Base-by-base conservation (phyloP, 73 alveolate genomes). In the Blepharisma japonicum region DNA sequence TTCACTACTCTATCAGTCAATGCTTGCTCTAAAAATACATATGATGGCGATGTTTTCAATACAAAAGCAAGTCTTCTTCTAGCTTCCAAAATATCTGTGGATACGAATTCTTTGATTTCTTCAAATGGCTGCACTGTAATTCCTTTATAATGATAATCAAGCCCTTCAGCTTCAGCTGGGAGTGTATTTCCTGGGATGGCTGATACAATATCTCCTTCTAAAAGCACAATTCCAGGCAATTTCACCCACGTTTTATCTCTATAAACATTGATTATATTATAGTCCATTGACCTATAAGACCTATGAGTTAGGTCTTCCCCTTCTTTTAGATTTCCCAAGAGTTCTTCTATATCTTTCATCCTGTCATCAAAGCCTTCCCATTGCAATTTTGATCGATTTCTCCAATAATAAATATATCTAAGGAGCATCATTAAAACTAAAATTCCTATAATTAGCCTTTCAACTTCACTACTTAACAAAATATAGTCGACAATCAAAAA, bases 311-410 rank as follows among this genome's bases (percentile, higher is more conserved):
- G 14, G 5, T 61, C 47, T 25, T 61, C 74, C 2, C 47, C 74
- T 61, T 61, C 74, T 25, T 25, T 14, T 14, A 61, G 39, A 61
- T 61, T 39, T 61, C 4, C 5, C n/a, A 61, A 14, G 11, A 20
- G 23, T 5, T 20, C 74, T 18, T 14, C 23, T 14, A 61, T 61
- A 14, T 25, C 23, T 18, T 61, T 9, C 14, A 61, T 61, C 47
- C 47, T 61, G 49, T 61, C 74, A 61, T 61, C 74, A 61, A 61
- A 61, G 38, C 14, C 23, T 61, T 61, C 74, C 74, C 74, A 61
- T 61, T 61, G 74, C n/a, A 61, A 61, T 25, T 61, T 61, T 18
- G 74, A 61, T 25, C 46, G 14, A 61, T 61, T 61, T 9, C 47
- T 39, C 5, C 23, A 14, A 25, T 61, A 61, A 25, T 61, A 61